phyloP scores from a whole-genome alignment of 1,284 basidiomycete species.

The Kwoniella shivajii region DNA sequence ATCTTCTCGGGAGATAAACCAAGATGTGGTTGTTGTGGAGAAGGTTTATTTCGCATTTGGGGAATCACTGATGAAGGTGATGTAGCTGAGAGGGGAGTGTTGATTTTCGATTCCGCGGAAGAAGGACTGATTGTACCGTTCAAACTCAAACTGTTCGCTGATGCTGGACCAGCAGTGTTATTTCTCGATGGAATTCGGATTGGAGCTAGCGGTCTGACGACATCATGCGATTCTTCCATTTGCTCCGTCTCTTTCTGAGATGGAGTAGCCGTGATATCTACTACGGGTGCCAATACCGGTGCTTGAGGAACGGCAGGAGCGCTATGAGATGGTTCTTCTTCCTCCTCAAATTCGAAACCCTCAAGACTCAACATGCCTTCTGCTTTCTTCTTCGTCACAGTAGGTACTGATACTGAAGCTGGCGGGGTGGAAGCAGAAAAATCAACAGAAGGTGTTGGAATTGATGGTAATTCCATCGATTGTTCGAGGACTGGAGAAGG shows the following conservation, averaged over 20 bases:
- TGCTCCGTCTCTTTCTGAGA: conserved; percentile 16
- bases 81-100: neutral
- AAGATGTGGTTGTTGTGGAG: neutral
- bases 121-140: neutral
- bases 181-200: conserved; percentile 21
- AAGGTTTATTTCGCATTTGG: neutral
- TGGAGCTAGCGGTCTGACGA: conserved; percentile 19
- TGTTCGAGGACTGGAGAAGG: conserved; percentile 23
- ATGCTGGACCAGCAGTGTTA: neutral
- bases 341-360: conserved; percentile 27
- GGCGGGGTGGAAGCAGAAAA: neutral
- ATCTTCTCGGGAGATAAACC: conserved; percentile 4
- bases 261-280: neutral
- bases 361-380: conserved; percentile 26
- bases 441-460: neutral
- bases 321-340: conserved; percentile 5
- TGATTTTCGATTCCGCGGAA: conserved; percentile 2
- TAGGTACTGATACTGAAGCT: neutral
- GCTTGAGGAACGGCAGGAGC: neutral
- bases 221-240: conserved; percentile 8
- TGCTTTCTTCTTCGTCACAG: conserved; percentile 7
- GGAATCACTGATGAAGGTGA: neutral
- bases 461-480: neutral
- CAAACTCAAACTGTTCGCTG: conserved; percentile 2
- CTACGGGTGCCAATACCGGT: neutral